Evolutionary conservation across 2,329 filamentous ascomycete species (phyloP).

Genomic region (Helotiales sp.): DNA sequence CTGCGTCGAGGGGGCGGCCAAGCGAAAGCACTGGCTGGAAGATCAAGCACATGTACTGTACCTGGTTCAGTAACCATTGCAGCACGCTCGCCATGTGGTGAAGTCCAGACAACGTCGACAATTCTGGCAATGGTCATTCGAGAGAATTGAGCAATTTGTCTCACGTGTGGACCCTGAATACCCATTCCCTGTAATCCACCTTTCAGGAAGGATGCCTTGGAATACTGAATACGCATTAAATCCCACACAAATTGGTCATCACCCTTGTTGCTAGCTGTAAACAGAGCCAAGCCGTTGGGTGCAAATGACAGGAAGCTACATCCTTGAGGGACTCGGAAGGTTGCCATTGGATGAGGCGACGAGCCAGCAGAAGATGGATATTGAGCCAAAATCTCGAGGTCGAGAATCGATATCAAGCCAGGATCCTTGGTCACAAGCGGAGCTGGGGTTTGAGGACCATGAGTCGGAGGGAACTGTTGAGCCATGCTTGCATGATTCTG

Average conservation of each 20-base stretch:
- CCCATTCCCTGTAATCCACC: conserved; percentile 49
- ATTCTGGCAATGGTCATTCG: conserved; percentile 91
- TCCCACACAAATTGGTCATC: conserved; percentile 85
- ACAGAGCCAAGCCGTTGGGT: conserved; percentile 72
- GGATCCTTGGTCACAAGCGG: conserved; percentile 63
- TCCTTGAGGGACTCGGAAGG: conserved; percentile 73
- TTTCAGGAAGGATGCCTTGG: conserved; percentile 65
- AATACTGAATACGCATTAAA: conserved; percentile 68
- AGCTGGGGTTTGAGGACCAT: conserved; percentile 63
- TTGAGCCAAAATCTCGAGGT: conserved; percentile 64
- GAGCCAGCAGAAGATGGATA: conserved; percentile 55
- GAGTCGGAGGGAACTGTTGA: conserved; percentile 74
- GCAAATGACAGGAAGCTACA: conserved; percentile 84
- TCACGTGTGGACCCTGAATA: conserved; percentile 62
- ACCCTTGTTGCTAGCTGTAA: conserved; percentile 83
- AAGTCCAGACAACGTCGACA: conserved; percentile 87
- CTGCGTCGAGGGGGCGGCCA: conserved; percentile 77
- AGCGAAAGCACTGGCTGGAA: conserved; percentile 80
- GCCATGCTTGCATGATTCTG: conserved; percentile 38
- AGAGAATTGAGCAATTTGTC: conserved; percentile 86
- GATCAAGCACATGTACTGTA: conserved; percentile 91
- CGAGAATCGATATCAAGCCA: conserved; percentile 75
- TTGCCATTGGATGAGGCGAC: conserved; percentile 64
- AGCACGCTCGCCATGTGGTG: conserved; percentile 78
- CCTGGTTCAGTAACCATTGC: conserved; percentile 92